A percentile compares a stretch with the other conserved stretches of the same genome.
Evolutionary conservation across 805 yeast species (phyloP).

Genomic region (Suhomyces sp.): DNA sequence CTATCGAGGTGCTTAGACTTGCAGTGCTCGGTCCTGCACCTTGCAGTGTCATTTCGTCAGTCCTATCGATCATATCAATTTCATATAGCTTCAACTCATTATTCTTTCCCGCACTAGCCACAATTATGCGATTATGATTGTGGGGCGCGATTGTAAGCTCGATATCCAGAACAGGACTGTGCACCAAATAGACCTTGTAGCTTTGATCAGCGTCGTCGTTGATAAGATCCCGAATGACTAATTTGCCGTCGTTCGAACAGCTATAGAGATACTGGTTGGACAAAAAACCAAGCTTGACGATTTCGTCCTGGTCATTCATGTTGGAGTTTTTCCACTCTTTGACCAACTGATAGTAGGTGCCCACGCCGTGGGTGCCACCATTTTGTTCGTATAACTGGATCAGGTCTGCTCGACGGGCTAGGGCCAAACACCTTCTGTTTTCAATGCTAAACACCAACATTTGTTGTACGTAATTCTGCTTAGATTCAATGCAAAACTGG

Average conservation of each 20-base stretch:
- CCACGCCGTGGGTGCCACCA: not conserved
- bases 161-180: conserved; percentile 23
- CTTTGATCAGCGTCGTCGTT: conserved; percentile 34
- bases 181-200: conserved; percentile 23
- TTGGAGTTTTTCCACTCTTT: conserved; percentile 36
- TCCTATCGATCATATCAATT: conserved; percentile 11
- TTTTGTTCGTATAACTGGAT: conserved; percentile 27
- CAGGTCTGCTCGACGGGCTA: conserved; percentile 25
- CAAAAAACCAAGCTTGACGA: conserved; percentile 25
- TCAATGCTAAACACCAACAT: conserved; percentile 19
- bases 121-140: conserved; percentile 11
- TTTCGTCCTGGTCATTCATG: conserved; percentile 19
- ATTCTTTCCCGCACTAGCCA: conserved; percentile 27
- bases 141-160: conserved; percentile 11
- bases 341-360: conserved; percentile 17
- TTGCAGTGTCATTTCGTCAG: not conserved
- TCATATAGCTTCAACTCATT: conserved; percentile 26
- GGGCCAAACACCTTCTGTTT: conserved; percentile 19
- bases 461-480: conserved; percentile 19
- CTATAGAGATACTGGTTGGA: conserved; percentile 28
- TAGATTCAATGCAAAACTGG: conserved; percentile 15
- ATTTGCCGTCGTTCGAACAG: conserved; percentile 33
- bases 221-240: conserved; percentile 33
- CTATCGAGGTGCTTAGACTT: conserved; percentile 3
- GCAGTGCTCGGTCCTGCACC: not conserved